Percentiles rank a stretch among this genome's conserved stretches.
These are phyloP conservation scores for Whalleya microplaca DNA, from an alignment of 2,329 filamentous ascomycete genomes.

Conservation along the genomic window DNA sequence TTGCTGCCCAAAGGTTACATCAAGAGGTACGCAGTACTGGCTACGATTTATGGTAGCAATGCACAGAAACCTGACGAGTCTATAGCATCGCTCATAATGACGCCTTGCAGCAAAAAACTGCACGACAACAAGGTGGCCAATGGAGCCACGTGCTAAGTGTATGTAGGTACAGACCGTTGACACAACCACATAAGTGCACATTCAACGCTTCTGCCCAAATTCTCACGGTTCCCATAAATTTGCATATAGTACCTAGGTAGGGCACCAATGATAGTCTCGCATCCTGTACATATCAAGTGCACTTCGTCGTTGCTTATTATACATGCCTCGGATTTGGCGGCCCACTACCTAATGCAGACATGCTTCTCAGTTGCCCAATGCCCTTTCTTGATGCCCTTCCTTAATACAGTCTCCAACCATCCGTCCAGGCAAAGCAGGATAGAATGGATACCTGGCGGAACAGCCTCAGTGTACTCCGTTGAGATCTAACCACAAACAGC, in stretches of 20 bases:
- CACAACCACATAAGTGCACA: conserved; percentile 23
- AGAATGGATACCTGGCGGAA: conserved; percentile 11
- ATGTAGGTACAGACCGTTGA: conserved; percentile 18
- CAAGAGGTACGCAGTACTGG: background rate
- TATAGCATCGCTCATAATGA: conserved; percentile 12
- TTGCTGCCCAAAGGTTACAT: conserved; percentile 27
- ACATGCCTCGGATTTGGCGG: no score
- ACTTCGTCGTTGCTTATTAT: conserved; percentile 7
- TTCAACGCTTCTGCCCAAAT: conserved; percentile 37
- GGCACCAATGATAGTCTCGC: conserved; percentile 34
- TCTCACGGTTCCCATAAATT: conserved; percentile 36
- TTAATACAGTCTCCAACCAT: conserved; percentile 6
- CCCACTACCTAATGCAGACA: background rate
- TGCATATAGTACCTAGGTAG: conserved; percentile 24
- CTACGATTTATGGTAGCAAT: conserved; percentile 13
- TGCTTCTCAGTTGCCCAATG: conserved; percentile 3
- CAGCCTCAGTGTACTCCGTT: conserved; percentile 2
- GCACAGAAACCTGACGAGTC: conserved; percentile 9
- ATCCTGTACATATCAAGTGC: conserved; percentile 22
- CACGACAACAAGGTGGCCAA: conserved; percentile 29
- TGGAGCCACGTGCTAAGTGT: conserved; percentile 45
- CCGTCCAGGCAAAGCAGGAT: conserved; percentile 25
- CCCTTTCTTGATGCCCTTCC: conserved; percentile 11
- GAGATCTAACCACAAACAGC: conserved; percentile 14
- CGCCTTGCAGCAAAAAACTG: conserved; percentile 12